phyloP scores from a whole-genome alignment of 805 yeast genomes.

The Candida schatavii region DNA sequence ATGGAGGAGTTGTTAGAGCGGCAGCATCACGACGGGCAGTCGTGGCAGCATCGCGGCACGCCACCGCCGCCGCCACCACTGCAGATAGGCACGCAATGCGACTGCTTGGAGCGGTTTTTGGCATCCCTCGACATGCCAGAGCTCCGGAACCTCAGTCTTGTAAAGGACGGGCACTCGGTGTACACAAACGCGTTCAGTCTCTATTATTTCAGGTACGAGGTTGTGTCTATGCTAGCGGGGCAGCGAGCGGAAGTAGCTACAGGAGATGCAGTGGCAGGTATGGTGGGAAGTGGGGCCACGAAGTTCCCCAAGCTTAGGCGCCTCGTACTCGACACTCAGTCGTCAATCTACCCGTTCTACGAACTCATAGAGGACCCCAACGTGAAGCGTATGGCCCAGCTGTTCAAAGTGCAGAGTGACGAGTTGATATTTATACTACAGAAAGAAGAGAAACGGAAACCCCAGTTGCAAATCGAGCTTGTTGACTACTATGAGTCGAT shows the following conservation, averaged over 20 bases:
- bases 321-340: constrained; percentile 8
- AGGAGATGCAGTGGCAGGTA: too few species aligned
- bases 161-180: background rate
- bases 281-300: too few species aligned
- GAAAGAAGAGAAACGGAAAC: background rate
- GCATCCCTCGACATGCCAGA: background rate
- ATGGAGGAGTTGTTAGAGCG: background rate
- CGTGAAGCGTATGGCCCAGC: background rate
- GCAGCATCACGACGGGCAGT: too few species aligned
- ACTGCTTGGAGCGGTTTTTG: constrained; percentile 8
- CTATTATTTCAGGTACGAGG: constrained; percentile 8
- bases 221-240: background rate
- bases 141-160: background rate
- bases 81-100: constrained; percentile 3
- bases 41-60: too few species aligned
- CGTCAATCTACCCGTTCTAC: constrained; percentile 7
- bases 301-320: constrained; percentile 2
- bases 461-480: background rate
- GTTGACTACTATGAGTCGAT: constrained; percentile 11
- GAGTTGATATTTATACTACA: background rate
- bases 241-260: too few species aligned
- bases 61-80: too few species aligned
- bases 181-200: constrained; percentile 2
- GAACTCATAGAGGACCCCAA: background rate
- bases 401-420: background rate